Conservation (phyloP, 2,329 filamentous ascomycete species). For the Cytospora mali region DNA sequence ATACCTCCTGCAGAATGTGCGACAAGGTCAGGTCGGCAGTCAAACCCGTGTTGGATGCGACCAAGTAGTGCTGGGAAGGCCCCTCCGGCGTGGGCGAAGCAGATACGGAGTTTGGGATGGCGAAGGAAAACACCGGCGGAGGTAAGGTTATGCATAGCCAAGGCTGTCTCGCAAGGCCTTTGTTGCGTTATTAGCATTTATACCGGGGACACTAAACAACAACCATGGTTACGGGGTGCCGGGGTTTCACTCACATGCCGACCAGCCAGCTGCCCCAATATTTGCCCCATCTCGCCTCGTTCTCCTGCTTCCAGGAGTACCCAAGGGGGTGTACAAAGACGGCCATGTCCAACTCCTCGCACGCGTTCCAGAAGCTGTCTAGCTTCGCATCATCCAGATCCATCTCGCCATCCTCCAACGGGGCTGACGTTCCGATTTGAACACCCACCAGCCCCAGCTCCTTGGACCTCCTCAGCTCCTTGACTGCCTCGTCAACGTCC, state of each 20-base stretch:
- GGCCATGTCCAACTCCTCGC: conserved; percentile 37
- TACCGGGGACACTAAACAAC: too few species aligned
- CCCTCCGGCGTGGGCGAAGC: conserved; percentile 41
- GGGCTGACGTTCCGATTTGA: conserved; percentile 40
- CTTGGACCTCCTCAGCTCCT: conserved; percentile 35
- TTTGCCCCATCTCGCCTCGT: conserved; percentile 36
- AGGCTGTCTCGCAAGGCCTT: conserved; percentile 39
- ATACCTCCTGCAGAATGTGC: conserved; percentile 36
- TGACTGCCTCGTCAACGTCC: conserved; percentile 35
- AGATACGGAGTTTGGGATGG: conserved; percentile 37
- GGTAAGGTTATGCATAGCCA: conserved; percentile 39
- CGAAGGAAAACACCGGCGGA: conserved; percentile 36
- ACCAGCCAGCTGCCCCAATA: conserved; percentile 41
- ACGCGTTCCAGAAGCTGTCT: conserved; percentile 38
- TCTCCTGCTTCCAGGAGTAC: conserved; percentile 39
- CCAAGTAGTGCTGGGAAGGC: conserved; percentile 41
- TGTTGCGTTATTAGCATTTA: background rate
- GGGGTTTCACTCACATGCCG: conserved; percentile 36
- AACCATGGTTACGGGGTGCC: background rate
- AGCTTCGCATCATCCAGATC: conserved; percentile 37
- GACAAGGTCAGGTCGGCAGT: conserved; percentile 41
- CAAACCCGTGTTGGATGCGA: conserved; percentile 40
- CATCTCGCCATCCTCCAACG: conserved; percentile 29
- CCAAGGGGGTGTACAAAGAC: conserved; percentile 42
- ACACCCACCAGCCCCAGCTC: conserved; percentile 36